A percentile compares a stretch with the other conserved stretches of the same genome.
Evolutionary conservation across 2,329 filamentous ascomycete species (phyloP).

Genomic region (Apiospora rasikravindrae): DNA sequence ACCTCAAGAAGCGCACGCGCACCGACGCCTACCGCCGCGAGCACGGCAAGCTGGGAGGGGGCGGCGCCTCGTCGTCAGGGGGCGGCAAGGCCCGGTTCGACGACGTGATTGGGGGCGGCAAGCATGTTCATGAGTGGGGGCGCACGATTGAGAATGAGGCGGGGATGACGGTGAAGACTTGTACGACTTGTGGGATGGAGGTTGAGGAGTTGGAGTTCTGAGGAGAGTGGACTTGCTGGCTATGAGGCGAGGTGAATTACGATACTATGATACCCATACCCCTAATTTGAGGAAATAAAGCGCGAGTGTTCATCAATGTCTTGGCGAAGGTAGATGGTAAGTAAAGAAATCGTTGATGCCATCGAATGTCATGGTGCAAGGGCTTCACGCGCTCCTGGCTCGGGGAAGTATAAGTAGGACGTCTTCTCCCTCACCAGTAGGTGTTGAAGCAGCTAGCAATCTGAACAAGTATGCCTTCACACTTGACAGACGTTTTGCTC

Average conservation of each 20-base stretch:
- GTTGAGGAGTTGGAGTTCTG: constrained; percentile 76
- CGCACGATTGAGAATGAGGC: constrained; percentile 70
- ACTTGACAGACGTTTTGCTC: too few relatives aligned
- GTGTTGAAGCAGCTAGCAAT: too few relatives aligned
- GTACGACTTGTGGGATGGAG: constrained; percentile 77
- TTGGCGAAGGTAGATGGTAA: neutral
- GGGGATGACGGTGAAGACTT: constrained; percentile 82
- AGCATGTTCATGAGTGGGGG: constrained; percentile 90
- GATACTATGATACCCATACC: neutral
- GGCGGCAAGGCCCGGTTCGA: constrained; percentile 70
- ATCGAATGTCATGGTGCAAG: too few relatives aligned
- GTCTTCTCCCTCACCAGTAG: too few relatives aligned
- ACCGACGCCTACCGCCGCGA: constrained; percentile 87
- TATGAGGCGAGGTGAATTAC: neutral
- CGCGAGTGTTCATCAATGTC: neutral
- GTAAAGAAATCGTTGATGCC: neutral
- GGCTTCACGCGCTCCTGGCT: too few relatives aligned
- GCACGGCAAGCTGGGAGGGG: constrained; percentile 56
- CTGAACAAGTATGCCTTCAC: too few relatives aligned
- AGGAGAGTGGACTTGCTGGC: constrained; percentile 18
- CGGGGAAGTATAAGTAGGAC: too few relatives aligned
- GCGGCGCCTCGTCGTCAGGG: constrained; percentile 44
- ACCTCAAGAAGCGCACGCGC: constrained; percentile 90
- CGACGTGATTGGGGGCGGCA: constrained; percentile 72
- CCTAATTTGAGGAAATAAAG: neutral